Evolutionary conservation across 106 monocot genomes (phyloP).

Genomic region (Apostasia ramifera): DNA sequence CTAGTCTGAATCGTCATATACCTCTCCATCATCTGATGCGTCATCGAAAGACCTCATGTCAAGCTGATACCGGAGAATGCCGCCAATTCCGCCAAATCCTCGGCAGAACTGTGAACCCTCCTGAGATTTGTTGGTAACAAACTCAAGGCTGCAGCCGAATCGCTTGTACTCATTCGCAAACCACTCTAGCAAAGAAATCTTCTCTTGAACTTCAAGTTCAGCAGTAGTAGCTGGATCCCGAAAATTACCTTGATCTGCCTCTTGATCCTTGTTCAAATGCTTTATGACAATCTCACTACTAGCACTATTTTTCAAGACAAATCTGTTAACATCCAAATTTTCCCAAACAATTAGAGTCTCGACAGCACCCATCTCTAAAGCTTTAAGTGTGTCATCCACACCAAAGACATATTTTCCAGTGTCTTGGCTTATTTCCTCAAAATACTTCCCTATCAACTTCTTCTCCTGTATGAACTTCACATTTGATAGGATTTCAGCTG

Average conservation of each 20-base stretch:
- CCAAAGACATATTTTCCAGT: slow-evolving; percentile 22
- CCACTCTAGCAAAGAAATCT: slow-evolving; percentile 17
- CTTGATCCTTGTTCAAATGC: slow-evolving; percentile 18
- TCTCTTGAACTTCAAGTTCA: slow-evolving; percentile 19
- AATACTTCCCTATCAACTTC: slow-evolving; percentile 20
- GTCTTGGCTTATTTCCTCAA: slow-evolving; percentile 26
- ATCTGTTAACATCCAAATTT: slow-evolving; percentile 19
- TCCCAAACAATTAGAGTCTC: slow-evolving; percentile 22
- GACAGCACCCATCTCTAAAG: slow-evolving; percentile 22
- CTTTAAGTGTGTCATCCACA: slow-evolving; percentile 16
- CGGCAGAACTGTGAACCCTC: slow-evolving; percentile 23
- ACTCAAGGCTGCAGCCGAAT: slow-evolving; percentile 21
- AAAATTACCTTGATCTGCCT: slow-evolving; percentile 14
- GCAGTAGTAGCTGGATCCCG: slow-evolving; percentile 4
- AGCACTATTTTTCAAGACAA: slow-evolving; percentile 11
- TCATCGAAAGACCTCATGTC: slow-evolving; percentile 22
- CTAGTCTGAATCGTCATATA: slow-evolving; percentile 15
- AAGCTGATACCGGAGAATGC: slow-evolving; percentile 22
- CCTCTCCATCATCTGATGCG: slow-evolving; percentile 10
- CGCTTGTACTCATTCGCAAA: slow-evolving; percentile 20
- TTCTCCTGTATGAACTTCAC: slow-evolving; percentile 27
- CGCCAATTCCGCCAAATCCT: slow-evolving; percentile 21
- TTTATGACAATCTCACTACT: slow-evolving; percentile 8
- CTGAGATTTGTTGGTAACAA: slow-evolving; percentile 24
- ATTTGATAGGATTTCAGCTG: slow-evolving; percentile 17